These are phyloP conservation scores for Aspergillus viridinutans DNA, from an alignment of 2,329 filamentous ascomycete species.

Conservation along the genomic window DNA sequence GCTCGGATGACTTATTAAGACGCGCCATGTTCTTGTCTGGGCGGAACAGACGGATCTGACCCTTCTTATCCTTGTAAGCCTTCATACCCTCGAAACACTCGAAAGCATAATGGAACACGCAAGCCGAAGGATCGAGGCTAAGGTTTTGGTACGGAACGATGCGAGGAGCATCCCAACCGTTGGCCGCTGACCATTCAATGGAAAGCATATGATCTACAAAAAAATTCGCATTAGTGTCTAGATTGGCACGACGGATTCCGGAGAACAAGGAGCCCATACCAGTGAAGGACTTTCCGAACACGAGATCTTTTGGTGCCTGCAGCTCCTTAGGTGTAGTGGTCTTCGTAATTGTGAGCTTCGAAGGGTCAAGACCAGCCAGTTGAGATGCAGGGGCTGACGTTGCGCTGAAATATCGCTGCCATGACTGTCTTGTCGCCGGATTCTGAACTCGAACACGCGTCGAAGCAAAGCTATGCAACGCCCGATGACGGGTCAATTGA, in stretches of 20 bases:
- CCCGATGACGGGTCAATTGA: slow-evolving; percentile 32
- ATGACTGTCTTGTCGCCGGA: slow-evolving; percentile 34
- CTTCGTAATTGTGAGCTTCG: slow-evolving; percentile 68
- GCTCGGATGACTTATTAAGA: slow-evolving; percentile 83
- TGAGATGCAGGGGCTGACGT: slow-evolving; percentile 28
- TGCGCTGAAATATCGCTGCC: slow-evolving; percentile 48
- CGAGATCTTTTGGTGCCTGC: slow-evolving; percentile 70
- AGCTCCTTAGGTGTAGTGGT: slow-evolving; percentile 72
- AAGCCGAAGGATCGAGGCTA: slow-evolving; percentile 89
- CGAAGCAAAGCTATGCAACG: slow-evolving; percentile 21
- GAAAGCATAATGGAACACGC: slow-evolving; percentile 98
- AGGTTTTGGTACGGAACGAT: slow-evolving; percentile 97
- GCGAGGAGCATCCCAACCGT: slow-evolving; percentile 77
- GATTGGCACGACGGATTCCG: background rate
- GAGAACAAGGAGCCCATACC: slow-evolving; percentile 47
- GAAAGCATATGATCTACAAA: slow-evolving; percentile 88
- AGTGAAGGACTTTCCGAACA: slow-evolving; percentile 90
- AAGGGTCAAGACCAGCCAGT: slow-evolving; percentile 68
- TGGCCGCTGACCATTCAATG: slow-evolving; percentile 81
- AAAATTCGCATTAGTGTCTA: slow-evolving; percentile 15
- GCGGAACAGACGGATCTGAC: slow-evolving; percentile 80
- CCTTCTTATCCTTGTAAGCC: slow-evolving; percentile 84
- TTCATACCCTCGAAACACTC: slow-evolving; percentile 99
- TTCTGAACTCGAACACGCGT: slow-evolving; percentile 22
- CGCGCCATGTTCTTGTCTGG: slow-evolving; percentile 95